These are phyloP conservation scores for Suillus plorans DNA, from an alignment of 768 basidiomycete genomes.

Conservation along the genomic window DNA sequence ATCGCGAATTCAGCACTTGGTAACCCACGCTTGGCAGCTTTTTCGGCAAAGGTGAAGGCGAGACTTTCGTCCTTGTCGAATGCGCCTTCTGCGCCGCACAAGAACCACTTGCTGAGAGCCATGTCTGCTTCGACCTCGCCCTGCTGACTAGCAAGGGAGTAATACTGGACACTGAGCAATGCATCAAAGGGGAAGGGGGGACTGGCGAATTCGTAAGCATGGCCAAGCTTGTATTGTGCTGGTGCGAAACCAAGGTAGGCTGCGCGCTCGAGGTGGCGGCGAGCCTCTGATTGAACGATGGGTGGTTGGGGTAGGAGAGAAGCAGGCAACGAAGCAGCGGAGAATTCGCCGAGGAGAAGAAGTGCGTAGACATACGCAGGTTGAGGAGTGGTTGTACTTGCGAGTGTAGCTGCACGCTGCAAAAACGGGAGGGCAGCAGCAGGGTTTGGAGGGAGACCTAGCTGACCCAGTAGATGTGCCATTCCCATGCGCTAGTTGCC, in stretches of 20 bases:
- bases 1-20: constrained; percentile 91
- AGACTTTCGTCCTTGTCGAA: constrained; percentile 89
- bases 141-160: constrained; percentile 76
- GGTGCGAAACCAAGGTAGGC: constrained; percentile 85
- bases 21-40: constrained; percentile 73
- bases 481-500: constrained; percentile 81
- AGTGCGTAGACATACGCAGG: constrained; percentile 90
- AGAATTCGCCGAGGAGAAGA: constrained; percentile 81
- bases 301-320: constrained; percentile 51
- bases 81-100: constrained; percentile 74
- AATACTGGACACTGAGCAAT: constrained; percentile 87
- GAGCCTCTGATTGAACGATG: constrained; percentile 54
- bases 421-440: constrained; percentile 68
- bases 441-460: constrained; percentile 56
- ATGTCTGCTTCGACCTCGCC: constrained; percentile 94
- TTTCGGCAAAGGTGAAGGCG: constrained; percentile 88
- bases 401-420: constrained; percentile 71
- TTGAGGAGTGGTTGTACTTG: constrained; percentile 77
- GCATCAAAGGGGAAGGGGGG: constrained; percentile 87
- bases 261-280: constrained; percentile 76
- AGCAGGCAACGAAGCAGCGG: constrained; percentile 54
- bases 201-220: constrained; percentile 88
- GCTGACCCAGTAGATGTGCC: constrained; percentile 88
- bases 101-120: constrained; percentile 96
- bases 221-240: constrained; percentile 91